Conservation (phyloP, 2,329 filamentous ascomycete species). For the Colletotrichum caudatum region DNA sequence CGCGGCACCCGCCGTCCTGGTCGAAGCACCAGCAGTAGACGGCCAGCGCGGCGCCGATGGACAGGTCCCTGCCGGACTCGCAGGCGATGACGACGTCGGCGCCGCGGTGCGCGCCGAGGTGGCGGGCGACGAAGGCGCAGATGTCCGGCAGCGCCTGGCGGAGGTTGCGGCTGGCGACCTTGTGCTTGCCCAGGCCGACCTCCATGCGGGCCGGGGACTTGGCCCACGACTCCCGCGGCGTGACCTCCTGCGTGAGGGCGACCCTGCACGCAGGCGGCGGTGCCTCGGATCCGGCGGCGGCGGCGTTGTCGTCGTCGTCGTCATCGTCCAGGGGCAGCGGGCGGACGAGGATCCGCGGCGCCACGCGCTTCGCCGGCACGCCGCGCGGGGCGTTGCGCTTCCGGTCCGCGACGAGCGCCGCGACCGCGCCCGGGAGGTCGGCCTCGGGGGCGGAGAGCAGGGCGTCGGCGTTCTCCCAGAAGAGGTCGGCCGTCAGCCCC, state of each 20-base stretch:
- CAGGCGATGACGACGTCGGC: slow-evolving; percentile 72
- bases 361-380: slow-evolving; percentile 48
- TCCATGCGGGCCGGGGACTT: slow-evolving; percentile 56
- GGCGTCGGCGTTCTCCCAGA: slow-evolving; percentile 76
- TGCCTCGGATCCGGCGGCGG: too few species aligned
- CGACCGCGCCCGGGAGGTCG: slow-evolving; percentile 67
- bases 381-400: slow-evolving; percentile 24
- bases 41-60: slow-evolving; percentile 81
- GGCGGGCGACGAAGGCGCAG: slow-evolving; percentile 63
- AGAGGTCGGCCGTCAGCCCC: slow-evolving; percentile 81
- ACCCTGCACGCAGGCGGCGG: slow-evolving; percentile 54
- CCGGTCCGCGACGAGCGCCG: slow-evolving; percentile 54
- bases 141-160: slow-evolving; percentile 76
- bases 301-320: slow-evolving; percentile 13
- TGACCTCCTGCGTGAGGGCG: slow-evolving; percentile 56
- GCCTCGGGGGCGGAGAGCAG: slow-evolving; percentile 76
- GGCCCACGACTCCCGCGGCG: slow-evolving; percentile 57
- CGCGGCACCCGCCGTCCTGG: slow-evolving; percentile 65
- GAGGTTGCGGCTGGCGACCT: slow-evolving; percentile 86
- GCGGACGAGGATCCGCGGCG: slow-evolving; percentile 54
- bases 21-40: slow-evolving; percentile 80
- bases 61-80: slow-evolving; percentile 82
- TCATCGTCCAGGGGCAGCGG: slow-evolving; percentile 47
- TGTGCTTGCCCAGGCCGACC: slow-evolving; percentile 77
- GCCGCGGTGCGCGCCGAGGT: slow-evolving; percentile 46